Evolutionary conservation across 2,329 filamentous ascomycete genomes (phyloP), one percentile per base, ranked within the genome.

Genomic region (Aspergillus arachidicola): DNA sequence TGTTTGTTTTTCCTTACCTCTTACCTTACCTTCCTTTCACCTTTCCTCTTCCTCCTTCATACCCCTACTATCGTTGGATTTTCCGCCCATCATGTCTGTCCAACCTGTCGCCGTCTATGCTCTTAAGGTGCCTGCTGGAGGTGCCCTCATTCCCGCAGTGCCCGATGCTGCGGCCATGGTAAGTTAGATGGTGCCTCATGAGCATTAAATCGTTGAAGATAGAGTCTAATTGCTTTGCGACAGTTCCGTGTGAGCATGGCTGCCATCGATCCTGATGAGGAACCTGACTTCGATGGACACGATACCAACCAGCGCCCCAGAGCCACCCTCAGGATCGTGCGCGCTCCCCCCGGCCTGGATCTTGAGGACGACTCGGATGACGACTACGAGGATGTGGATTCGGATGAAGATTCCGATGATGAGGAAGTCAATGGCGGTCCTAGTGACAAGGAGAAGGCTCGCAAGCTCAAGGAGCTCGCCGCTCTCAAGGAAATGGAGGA

Each of bases 161-260:
- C 85, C 89, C 67, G 89, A 94, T 70, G 90, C 94, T 73, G 91
- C 92, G 76, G 92, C 93, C 65, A 91, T 91, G 78, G 93, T 96
- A 85, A 85, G 91, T 87, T 58, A 60, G 54, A 41, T 4, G 6
- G 28, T 51, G 9, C 4, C 28, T 32, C 9, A 11, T 14, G n/a
- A n/a, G 6, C 19, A 32, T 32, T 34, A 7, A 32, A 5, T 12
- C 16, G 1, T 19, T 19, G 4, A 28, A 7, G 36, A 34, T 26
- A 2, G 38, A 57, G 36, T 66, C 51, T 41, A 5, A 28, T 36
- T 57, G 4, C 16, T 26, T 2, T 48, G 32, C 41, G 16, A 50
- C 74, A 97, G 94, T 96, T 97, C 83, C 93, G 93, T 78, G 93
- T 99, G 76, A 98, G 94, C 74, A 99, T 99, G 95, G 95, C 96